Evolutionary conservation across 768 basidiomycete species (phyloP), one percentile per base, ranked within the genome.

Genomic region (Tulasnella sp.): DNA sequence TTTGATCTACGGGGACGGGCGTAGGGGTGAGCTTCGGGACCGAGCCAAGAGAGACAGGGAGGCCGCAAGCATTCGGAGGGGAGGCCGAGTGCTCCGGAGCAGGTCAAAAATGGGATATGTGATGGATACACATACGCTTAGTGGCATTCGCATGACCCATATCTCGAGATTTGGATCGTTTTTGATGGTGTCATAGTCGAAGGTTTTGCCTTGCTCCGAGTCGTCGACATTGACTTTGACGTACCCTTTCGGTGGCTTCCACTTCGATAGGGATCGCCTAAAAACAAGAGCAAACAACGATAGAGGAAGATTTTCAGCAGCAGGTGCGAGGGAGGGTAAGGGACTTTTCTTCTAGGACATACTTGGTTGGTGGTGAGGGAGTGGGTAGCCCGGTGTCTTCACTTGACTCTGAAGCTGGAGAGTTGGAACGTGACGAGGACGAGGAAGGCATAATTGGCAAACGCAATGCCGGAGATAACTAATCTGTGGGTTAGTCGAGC

Each of bases 91-190:
- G 39, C 7, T 20, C 23, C 51, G 51, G 51, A 51, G 23, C 4
- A n/a, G 1, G 48, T 29, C 20, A 57, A 51, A 77, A 77, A 39
- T 18, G 16, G 35, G 40, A 42, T 20, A 7, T 35, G 70, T 73
- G 32, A 69, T 20, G 20, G 40, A 42, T 40, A 26, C 26, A 79
- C 79, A 35, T 69, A 79, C 79, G 42, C 42, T 70, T 23, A 29
- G 26, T 29, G 79, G 79, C 23, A 79, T 42, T 20, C 79, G 37
- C 35, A 79, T 40, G 32, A 67, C 77, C 77, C 77, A 78, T 5
- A 79, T 46, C 46, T 79, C 79, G 69, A 79, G 35, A 72, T 79
- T 48, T 35, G 67, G 78, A 35, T 78, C 51, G 37, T 67, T 73
- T 26, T 73, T 39, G 18, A 79, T 37, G 4, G 46, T 67, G 29